Percentiles rank a stretch among this genome's conserved stretches.
phyloP scores from a whole-genome alignment of 345 rosid species.

The Euphorbia tirucalli region DNA sequence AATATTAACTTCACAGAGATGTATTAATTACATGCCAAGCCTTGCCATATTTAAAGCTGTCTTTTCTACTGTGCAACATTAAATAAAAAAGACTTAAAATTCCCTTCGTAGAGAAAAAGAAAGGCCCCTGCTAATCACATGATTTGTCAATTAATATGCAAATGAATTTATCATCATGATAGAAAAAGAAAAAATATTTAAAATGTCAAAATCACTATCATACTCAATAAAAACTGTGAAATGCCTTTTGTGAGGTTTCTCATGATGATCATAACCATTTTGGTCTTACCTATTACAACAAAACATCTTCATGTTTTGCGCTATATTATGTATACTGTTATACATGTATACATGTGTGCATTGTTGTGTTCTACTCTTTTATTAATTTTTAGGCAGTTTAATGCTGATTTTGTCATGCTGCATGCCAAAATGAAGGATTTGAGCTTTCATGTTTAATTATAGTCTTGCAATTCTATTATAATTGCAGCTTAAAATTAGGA shows the following conservation, averaged over 20 bases:
- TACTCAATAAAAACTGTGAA: neutral
- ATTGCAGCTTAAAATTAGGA: constrained; percentile 91
- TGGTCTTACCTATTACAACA: neutral
- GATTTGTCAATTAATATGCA: neutral
- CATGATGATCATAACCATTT: neutral
- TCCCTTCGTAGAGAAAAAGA: neutral
- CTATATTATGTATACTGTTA: neutral
- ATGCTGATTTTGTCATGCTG: constrained; percentile 8
- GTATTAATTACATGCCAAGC: neutral
- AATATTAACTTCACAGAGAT: neutral
- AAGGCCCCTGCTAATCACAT: neutral
- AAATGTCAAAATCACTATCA: neutral
- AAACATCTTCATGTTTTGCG: neutral
- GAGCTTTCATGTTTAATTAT: constrained; percentile 12
- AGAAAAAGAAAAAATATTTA: neutral
- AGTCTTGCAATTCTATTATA: too few species aligned
- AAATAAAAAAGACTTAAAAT: neutral
- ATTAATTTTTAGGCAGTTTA: too few species aligned
- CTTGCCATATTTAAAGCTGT: neutral
- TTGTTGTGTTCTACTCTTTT: too few species aligned
- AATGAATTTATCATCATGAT: neutral
- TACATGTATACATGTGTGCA: too few species aligned
- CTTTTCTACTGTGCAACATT: neutral
- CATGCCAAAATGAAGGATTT: neutral
- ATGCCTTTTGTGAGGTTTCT: neutral